Evolutionary conservation across 192 early-diverging fungal genomes (phyloP).

Genomic region (Radiomyces spectabilis): DNA sequence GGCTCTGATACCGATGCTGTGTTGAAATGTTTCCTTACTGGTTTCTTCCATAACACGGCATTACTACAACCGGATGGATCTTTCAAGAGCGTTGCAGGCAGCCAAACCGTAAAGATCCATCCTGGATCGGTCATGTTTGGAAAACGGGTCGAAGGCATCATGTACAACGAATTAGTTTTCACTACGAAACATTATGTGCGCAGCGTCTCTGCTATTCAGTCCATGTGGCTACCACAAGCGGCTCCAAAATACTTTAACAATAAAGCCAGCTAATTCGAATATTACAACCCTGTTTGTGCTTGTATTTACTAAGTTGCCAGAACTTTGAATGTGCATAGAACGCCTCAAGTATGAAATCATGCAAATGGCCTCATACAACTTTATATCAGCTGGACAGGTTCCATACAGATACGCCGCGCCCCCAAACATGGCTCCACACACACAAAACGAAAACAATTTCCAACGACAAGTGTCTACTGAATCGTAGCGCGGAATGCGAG

Average conservation of each 20-base stretch:
- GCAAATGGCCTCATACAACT: too few relatives aligned
- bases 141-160: constrained; percentile 67
- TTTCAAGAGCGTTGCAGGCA: constrained; percentile 66
- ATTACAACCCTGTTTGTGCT: too few relatives aligned
- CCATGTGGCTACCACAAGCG: constrained; percentile 72
- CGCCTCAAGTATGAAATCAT: too few relatives aligned
- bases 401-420: too few relatives aligned
- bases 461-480: too few relatives aligned
- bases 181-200: constrained; percentile 88
- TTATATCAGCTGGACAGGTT: too few relatives aligned
- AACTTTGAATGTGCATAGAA: too few relatives aligned
- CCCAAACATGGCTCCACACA: too few relatives aligned
- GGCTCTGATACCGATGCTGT: constrained; percentile 69
- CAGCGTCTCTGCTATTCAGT: constrained; percentile 71
- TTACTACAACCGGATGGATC: constrained; percentile 80
- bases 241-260: constrained; percentile 70
- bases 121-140: constrained; percentile 82
- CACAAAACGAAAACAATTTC: too few relatives aligned
- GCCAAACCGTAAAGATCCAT: constrained; percentile 78
- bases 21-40: constrained; percentile 78
- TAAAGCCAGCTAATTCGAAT: not conserved
- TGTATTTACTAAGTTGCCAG: too few relatives aligned
- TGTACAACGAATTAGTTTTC: constrained; percentile 88
- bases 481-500: too few relatives aligned
- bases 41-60: constrained; percentile 88